Base-by-base conservation (phyloP, 1,284 basidiomycete species). In the Microbotryomycetes sp. region DNA sequence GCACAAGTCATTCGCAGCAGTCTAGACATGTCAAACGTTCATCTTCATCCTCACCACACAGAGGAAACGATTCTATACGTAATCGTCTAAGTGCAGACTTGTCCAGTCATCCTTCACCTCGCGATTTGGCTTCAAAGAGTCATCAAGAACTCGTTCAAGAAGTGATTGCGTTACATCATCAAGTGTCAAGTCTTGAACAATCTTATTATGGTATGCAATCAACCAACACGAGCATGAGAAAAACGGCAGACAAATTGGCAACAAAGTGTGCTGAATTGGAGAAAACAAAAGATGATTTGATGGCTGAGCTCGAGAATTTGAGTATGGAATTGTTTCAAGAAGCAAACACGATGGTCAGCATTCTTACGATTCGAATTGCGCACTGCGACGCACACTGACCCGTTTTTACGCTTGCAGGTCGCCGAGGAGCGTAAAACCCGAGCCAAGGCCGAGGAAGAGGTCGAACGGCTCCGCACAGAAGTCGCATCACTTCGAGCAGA, bases 261-360 rank as follows among this genome's bases (percentile, higher is more conserved):
- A 45, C 32, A 14, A 66, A 66, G 51, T 68, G 69, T 45, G 64
- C 58, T 5, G 63, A 61, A 12, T 32, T 73, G n/a, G 63, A 69
- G 50, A 64, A 67, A 46, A 69, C 67, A 5, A 66, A 72, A 55
- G 60, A 70, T 16, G 66, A 66, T 36, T 26, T 73, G 28, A 64
- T 72, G 64, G 66, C 58, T 28, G 72, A 73, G 47, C 50, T 73
- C n/a, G 72, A 73, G 60, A 67, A 60, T 25, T 25, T 73, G 15
- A 70, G 66, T 28, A 68, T 71, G n/a, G 69, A 68, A 49, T 52
- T 73, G 31, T 73, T 73, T 49, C 63, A 68, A 46, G 72, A 73
- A 57, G 72, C 72, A 4, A 73, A 73, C 52, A 68, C 63, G 6
- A 68, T 73, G 61, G 72, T 72, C 19, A 32, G 56, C 32, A 5